Base-by-base conservation (phyloP, 1,284 basidiomycete species). In the Heterobasidion annosum region DNA sequence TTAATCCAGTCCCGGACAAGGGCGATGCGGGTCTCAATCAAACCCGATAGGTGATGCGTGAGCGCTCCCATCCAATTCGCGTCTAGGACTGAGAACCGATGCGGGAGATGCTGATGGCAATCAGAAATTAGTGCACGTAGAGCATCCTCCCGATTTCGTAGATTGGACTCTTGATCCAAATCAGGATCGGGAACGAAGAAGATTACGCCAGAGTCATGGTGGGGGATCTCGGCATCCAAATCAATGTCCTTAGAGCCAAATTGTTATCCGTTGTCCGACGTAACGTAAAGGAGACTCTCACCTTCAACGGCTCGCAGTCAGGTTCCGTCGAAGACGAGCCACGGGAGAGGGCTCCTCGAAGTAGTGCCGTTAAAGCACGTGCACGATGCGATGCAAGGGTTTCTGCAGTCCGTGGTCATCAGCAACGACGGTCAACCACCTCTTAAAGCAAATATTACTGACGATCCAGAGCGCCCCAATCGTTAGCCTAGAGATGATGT, bases 391-490 rank as follows among this genome's bases (percentile, higher is more conserved):
- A 70, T 0, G 75, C 76, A 61, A 84, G 70, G 8, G 75, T 82
- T 67, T 83, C 81, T 84, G 57, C 16, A 16, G 34, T 19, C 16
- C 32, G 32, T 25, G 52, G 13, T 8, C 19, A 25, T n/a, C 43
- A 40, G 13, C 12, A n/a, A n/a, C n/a, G 1, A 13, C 37, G 19
- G 32, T n/a, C n/a, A 1, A 8, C 8, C 25, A 25, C 25, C 25
- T 25, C 25, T 25, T n/a, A n/a, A n/a, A n/a, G n/a, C n/a, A n/a
- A n/a, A n/a, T n/a, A n/a, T n/a, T n/a, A n/a, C n/a, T 51, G 60
- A 83, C 82, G 79, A 51, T 79, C 79, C 44, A 83, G 66, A 2
- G 82, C 72, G 10, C 79, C 78, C 81, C 82, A 83, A 55, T 83
- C 81, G 47, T 83, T 83, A 0, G 75, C 75, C 81, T 82, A 50